Conservation (phyloP, 805 yeast species). For the Metschnikowia koreensis region DNA sequence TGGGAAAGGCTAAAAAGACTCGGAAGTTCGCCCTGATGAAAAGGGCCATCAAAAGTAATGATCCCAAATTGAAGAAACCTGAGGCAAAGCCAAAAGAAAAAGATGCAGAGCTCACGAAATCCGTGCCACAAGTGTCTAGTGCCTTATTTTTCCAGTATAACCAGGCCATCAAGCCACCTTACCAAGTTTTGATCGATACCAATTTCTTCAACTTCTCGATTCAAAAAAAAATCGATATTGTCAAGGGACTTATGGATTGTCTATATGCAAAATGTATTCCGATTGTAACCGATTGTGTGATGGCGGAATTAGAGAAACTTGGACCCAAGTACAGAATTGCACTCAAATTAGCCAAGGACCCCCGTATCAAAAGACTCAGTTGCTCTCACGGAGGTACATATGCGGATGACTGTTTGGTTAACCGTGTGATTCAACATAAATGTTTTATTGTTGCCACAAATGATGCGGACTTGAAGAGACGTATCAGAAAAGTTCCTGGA, state of each 20-base stretch:
- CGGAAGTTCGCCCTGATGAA: constrained; percentile 94
- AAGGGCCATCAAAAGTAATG: constrained; percentile 73
- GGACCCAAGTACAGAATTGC: constrained; percentile 97
- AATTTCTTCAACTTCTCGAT: constrained; percentile 95
- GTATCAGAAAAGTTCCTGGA: constrained; percentile 95
- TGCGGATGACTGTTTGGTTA: constrained; percentile 96
- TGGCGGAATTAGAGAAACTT: constrained; percentile 95
- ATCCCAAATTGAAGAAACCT: constrained; percentile 43
- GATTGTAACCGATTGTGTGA: constrained; percentile 92
- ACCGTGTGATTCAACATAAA: constrained; percentile 91
- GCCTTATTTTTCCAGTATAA: constrained; percentile 94
- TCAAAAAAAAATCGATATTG: constrained; percentile 90
- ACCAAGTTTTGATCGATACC: constrained; percentile 93
- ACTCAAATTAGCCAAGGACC: constrained; percentile 86
- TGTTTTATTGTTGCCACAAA: constrained; percentile 97
- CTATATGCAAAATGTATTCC: constrained; percentile 94
- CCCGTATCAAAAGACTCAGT: constrained; percentile 79
- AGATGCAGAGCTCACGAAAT: constrained; percentile 63
- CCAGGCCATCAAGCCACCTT: constrained; percentile 95
- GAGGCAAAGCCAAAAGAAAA: constrained; percentile 31
- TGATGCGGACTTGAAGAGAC: constrained; percentile 93
- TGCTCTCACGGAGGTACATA: constrained; percentile 95
- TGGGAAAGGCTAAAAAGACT: constrained; percentile 98
- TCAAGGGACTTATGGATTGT: constrained; percentile 97
- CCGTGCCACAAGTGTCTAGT: constrained; percentile 87